Evolutionary conservation across 2,329 filamentous ascomycete species (phyloP).

Genomic region (Aspergillus phoenicis): DNA sequence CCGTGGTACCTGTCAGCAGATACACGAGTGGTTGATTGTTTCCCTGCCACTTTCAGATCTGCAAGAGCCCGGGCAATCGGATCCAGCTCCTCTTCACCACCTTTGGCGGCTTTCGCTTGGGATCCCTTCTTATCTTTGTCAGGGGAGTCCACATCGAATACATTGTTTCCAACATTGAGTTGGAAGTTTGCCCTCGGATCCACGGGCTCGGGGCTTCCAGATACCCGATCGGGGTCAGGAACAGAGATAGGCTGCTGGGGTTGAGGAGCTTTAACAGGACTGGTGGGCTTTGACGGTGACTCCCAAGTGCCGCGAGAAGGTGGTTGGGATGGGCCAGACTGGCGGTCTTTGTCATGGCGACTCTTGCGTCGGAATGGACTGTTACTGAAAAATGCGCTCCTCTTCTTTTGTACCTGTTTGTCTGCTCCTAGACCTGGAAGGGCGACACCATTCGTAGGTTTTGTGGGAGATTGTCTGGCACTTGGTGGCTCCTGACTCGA

Average conservation of each 20-base stretch:
- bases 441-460: slow-evolving; percentile 51
- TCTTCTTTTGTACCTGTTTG: slow-evolving; percentile 68
- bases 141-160: slow-evolving; percentile 86
- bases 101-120: slow-evolving; percentile 42
- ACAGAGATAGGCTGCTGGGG: slow-evolving; percentile 15
- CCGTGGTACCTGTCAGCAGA: slow-evolving; percentile 96
- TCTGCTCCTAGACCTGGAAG: slow-evolving; percentile 58
- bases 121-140: slow-evolving; percentile 57
- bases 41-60: slow-evolving; percentile 84
- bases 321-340: slow-evolving; percentile 38
- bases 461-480: slow-evolving; percentile 72
- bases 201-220: slow-evolving; percentile 76
- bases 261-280: slow-evolving; percentile 47
- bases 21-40: slow-evolving; percentile 78
- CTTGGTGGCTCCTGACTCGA: slow-evolving; percentile 81
- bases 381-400: slow-evolving; percentile 89
- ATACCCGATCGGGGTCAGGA: slow-evolving; percentile 27
- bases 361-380: slow-evolving; percentile 93
- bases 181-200: slow-evolving; percentile 92
- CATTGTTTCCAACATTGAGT: slow-evolving; percentile 91
- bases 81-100: slow-evolving; percentile 67
- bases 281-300: slow-evolving; percentile 45
- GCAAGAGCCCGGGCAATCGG: slow-evolving; percentile 91
- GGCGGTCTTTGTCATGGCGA: slow-evolving; percentile 68
- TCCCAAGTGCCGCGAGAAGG: slow-evolving; percentile 58